These are phyloP conservation scores for Cladosporium austrohemisphaericum DNA, from an alignment of 2,329 filamentous ascomycete genomes.

Conservation along the genomic window DNA sequence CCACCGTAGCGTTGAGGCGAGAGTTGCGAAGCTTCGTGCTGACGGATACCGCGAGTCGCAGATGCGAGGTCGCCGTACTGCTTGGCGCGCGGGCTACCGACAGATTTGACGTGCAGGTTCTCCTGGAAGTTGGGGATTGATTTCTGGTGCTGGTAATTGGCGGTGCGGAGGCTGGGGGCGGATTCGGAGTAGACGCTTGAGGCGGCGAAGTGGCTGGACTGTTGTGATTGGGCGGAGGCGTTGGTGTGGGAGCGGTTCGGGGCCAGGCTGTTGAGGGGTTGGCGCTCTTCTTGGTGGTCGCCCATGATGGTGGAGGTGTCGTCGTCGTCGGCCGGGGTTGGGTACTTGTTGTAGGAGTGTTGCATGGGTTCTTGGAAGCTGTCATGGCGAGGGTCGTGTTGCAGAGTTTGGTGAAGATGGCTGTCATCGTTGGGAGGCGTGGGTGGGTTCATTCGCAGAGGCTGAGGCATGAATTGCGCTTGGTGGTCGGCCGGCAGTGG, in stretches of 20 bases:
- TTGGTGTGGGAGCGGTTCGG: constrained; percentile 33
- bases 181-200: constrained; percentile 35
- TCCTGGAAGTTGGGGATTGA: constrained; percentile 7
- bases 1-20: constrained; percentile 18
- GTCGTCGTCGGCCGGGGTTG: constrained; percentile 17
- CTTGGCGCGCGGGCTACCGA: constrained; percentile 38
- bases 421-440: constrained; percentile 31
- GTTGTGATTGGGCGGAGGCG: constrained; percentile 17
- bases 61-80: constrained; percentile 48
- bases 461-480: constrained; percentile 34
- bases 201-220: constrained; percentile 14
- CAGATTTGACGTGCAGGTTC: constrained; percentile 16
- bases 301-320: constrained; percentile 2
- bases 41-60: constrained; percentile 38
- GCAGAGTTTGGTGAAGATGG: background rate
- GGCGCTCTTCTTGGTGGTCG: constrained; percentile 8
- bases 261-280: constrained; percentile 14
- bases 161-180: constrained; percentile 24
- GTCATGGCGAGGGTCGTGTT: constrained; percentile 18
- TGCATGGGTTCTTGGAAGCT: constrained; percentile 15
- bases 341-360: constrained; percentile 1
- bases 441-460: constrained; percentile 48
- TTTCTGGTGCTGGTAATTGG: constrained; percentile 8
- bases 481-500: constrained; percentile 11
- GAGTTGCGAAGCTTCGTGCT: constrained; percentile 15